These are phyloP conservation scores for Hysterium pulicare DNA, from an alignment of 2,329 filamentous ascomycete species.

Conservation along the genomic window DNA sequence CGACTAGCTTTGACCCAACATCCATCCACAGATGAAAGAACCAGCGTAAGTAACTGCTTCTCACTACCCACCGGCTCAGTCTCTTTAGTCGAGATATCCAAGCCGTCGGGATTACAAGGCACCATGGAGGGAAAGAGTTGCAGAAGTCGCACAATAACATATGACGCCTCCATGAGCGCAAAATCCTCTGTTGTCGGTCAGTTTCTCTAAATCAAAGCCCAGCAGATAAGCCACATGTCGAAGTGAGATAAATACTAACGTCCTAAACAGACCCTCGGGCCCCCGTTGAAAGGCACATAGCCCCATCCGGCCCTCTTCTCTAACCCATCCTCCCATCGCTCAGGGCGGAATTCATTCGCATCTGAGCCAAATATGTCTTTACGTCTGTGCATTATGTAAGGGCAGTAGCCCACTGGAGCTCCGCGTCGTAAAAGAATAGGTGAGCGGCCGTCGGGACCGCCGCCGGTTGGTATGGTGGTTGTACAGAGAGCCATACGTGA, in stretches of 20 bases:
- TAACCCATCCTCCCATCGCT: conserved; percentile 28
- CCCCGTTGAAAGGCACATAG: conserved; percentile 34
- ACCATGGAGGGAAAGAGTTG: background rate
- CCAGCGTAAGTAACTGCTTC: conserved; percentile 1
- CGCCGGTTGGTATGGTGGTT: conserved; percentile 34
- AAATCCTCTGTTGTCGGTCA: conserved; percentile 11
- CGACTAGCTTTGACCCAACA: too few relatives aligned
- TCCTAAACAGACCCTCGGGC: conserved; percentile 30
- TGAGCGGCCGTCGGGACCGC: conserved; percentile 30
- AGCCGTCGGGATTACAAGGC: background rate
- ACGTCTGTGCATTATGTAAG: conserved; percentile 32
- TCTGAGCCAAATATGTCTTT: conserved; percentile 37
- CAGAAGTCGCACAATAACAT: background rate
- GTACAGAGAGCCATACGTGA: conserved; percentile 26
- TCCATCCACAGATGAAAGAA: background rate
- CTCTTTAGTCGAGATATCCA: background rate
- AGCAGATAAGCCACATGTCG: too few relatives aligned
- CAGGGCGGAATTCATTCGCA: conserved; percentile 34
- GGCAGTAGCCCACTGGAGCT: conserved; percentile 16
- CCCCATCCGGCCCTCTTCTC: conserved; percentile 20
- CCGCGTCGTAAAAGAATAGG: conserved; percentile 34
- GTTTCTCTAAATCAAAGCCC: background rate
- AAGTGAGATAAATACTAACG: conserved; percentile 1
- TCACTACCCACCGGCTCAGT: too few relatives aligned
- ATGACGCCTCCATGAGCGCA: conserved; percentile 1